These are phyloP conservation scores for Aspergillus pseudonomiae DNA, from an alignment of 2,329 filamentous ascomycete genomes.

Conservation along the genomic window DNA sequence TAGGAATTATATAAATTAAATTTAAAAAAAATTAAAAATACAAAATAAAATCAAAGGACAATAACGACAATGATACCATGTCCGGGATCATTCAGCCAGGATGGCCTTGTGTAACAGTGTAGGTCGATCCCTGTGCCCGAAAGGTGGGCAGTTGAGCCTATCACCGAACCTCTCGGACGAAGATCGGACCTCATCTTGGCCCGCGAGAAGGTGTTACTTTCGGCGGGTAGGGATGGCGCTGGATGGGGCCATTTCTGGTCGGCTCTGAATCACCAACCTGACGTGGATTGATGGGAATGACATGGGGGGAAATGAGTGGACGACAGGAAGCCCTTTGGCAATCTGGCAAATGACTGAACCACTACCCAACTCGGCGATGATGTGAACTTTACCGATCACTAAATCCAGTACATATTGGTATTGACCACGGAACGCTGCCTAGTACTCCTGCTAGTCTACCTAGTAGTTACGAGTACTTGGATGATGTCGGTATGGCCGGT, in stretches of 20 bases:
- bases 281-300: background rate
- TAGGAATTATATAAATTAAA: background rate
- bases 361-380: background rate
- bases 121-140: slow-evolving; percentile 4
- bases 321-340: background rate
- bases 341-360: background rate
- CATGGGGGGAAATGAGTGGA: background rate
- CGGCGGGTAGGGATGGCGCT: background rate
- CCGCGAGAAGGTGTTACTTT: background rate
- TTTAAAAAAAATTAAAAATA: too few species aligned
- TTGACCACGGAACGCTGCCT: too few species aligned
- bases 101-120: slow-evolving; percentile 2
- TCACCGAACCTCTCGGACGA: slow-evolving; percentile 3
- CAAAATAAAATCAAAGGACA: background rate
- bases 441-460: too few species aligned
- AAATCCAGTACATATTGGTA: background rate
- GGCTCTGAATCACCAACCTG: slow-evolving; percentile 1
- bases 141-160: background rate
- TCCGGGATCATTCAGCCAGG: slow-evolving; percentile 1
- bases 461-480: too few species aligned
- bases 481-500: too few species aligned
- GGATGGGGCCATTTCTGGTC: background rate
- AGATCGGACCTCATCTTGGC: background rate
- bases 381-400: background rate
- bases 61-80: slow-evolving; percentile 1